A percentile compares a stretch with the other conserved stretches of the same genome.
Evolutionary conservation across 2,329 filamentous ascomycete species (phyloP).

Genomic region (Magnaporthiopsis incrustans): DNA sequence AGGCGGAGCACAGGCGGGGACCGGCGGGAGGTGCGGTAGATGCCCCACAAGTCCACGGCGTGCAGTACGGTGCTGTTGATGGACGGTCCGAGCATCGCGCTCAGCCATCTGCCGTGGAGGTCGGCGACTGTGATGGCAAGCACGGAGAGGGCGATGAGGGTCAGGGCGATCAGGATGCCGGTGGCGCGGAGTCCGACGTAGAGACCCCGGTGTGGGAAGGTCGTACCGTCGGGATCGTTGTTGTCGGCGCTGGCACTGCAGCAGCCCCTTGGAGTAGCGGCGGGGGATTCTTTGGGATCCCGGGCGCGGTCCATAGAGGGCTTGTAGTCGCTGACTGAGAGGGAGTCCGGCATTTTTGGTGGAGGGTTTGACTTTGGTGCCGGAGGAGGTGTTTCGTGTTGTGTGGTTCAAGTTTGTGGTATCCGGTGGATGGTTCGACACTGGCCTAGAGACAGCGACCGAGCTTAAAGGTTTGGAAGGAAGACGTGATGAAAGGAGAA

Average conservation of each 20-base stretch:
- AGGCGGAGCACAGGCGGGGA: not conserved
- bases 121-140: not conserved
- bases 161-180: not conserved
- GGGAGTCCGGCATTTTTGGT: not conserved
- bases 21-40: not conserved
- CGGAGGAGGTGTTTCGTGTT: not conserved
- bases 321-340: not conserved
- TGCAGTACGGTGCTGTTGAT: conserved; percentile 1
- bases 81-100: conserved; percentile 1
- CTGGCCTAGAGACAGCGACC: no score
- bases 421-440: no score
- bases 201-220: not conserved
- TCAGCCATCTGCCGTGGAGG: conserved; percentile 4
- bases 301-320: not conserved
- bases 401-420: not conserved
- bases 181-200: not conserved
- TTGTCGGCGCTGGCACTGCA: no score
- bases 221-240: not conserved
- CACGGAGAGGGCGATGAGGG: not conserved
- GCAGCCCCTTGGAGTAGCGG: not conserved
- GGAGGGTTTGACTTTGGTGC: no score
- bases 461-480: not conserved
- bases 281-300: not conserved
- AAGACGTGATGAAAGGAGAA: not conserved
- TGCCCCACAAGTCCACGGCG: not conserved